Evolutionary conservation across 257 asterid species (phyloP).

Genomic region (Lavandula angustifolia): DNA sequence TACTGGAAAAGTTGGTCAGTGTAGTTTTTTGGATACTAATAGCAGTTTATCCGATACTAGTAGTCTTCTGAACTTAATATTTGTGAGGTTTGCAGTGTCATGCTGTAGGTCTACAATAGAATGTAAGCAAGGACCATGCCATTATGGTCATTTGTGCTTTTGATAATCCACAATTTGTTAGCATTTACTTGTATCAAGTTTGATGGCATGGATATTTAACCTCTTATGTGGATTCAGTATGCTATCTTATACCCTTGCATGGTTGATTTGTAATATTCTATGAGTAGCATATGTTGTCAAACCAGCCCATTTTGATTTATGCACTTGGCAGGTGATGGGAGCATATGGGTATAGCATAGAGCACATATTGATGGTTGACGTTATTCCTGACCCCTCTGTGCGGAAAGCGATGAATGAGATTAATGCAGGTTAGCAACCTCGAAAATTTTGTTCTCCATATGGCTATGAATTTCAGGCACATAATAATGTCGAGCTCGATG

Average conservation of each 20-base stretch:
- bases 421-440: constrained; percentile 72
- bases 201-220: too few relatives aligned
- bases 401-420: constrained; percentile 97
- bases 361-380: constrained; percentile 96
- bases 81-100: too few relatives aligned
- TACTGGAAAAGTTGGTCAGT: background rate
- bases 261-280: constrained; percentile 26
- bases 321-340: constrained; percentile 81
- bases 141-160: too few relatives aligned
- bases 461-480: constrained; percentile 2
- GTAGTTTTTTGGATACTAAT: too few relatives aligned
- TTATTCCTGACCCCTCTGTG: constrained; percentile 89
- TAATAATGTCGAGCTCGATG: background rate
- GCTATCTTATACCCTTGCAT: background rate
- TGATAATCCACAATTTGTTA: too few relatives aligned
- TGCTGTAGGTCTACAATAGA: too few relatives aligned
- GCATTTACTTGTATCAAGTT: too few relatives aligned
- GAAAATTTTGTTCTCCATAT: background rate
- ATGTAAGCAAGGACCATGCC: too few relatives aligned
- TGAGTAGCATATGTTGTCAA: constrained; percentile 13
- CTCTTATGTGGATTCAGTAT: too few relatives aligned
- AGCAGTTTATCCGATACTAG: too few relatives aligned
- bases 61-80: too few relatives aligned
- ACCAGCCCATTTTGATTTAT: constrained; percentile 24
- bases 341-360: constrained; percentile 94